Conservation (phyloP, 1,139 yeast species). For the Scheffersomyces parashehatae region DNA sequence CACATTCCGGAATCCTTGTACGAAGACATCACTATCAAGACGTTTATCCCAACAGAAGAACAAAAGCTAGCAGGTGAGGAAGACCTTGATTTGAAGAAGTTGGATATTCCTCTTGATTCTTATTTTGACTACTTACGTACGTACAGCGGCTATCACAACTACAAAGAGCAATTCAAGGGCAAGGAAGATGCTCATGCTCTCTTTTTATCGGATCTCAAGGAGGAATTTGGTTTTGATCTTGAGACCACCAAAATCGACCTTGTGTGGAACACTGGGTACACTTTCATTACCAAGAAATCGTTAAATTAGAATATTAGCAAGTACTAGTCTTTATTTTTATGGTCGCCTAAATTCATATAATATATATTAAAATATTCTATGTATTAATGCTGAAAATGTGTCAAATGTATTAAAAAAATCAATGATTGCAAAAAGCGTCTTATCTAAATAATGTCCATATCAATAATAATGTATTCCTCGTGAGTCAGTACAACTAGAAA, state of each 20-base stretch:
- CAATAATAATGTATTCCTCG: no score
- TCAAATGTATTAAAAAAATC: no score
- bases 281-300: constrained; percentile 28
- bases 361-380: no score
- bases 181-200: constrained; percentile 20
- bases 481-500: no score
- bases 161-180: constrained; percentile 28
- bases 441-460: no score
- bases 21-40: constrained; percentile 26
- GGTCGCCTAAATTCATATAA: no score
- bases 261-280: constrained; percentile 45
- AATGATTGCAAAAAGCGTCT: no score
- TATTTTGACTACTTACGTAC: constrained; percentile 35
- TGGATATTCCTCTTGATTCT: constrained; percentile 22
- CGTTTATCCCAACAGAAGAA: constrained; percentile 21
- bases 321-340: no score
- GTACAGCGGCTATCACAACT: constrained; percentile 41
- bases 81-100: constrained; percentile 27
- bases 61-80: constrained; percentile 13
- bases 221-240: constrained; percentile 32
- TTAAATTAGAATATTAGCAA: no score
- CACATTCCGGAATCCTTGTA: constrained; percentile 32
- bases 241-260: constrained; percentile 30
- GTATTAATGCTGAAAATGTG: no score
- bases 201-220: constrained; percentile 25